phyloP scores from a whole-genome alignment of 495 filamentous ascomycete species.

The Annulohypoxylon maeteangense region DNA sequence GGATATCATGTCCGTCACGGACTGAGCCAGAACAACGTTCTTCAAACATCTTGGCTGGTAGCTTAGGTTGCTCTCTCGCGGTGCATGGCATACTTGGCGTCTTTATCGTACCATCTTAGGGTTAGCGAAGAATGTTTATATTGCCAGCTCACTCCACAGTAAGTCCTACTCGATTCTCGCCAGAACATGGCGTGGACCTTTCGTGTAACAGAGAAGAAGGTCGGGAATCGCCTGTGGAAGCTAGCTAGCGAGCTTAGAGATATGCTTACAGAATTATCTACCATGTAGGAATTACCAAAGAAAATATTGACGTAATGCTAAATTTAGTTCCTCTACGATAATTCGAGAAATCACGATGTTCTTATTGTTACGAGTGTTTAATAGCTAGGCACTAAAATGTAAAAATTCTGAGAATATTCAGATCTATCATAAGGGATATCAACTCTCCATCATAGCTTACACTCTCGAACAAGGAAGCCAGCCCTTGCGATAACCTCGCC shows the following conservation, averaged over 20 bases:
- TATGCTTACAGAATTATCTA: no score
- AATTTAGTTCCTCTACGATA: background rate
- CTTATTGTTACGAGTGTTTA: no score
- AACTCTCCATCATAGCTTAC: background rate
- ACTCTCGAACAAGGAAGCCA: background rate
- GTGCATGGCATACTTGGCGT: background rate
- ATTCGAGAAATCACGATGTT: background rate
- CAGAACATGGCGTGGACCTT: background rate
- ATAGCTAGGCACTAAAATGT: background rate
- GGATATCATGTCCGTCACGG: background rate
- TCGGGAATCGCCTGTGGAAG: background rate
- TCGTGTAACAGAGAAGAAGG: background rate
- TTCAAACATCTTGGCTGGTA: conserved; percentile 4
- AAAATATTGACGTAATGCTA: background rate
- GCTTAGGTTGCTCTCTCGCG: background rate
- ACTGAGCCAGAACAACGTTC: background rate
- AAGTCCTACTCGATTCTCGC: background rate
- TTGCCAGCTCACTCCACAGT: background rate
- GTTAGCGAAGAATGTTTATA: background rate
- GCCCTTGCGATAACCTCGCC: background rate
- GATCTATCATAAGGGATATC: conserved; percentile 3
- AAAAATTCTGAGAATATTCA: background rate
- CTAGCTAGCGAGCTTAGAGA: background rate
- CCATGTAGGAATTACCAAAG: background rate
- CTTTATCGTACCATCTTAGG: background rate